Conservation (phyloP, 352 stramenopile genomes). For the Phytophthora fragariaefolia region DNA sequence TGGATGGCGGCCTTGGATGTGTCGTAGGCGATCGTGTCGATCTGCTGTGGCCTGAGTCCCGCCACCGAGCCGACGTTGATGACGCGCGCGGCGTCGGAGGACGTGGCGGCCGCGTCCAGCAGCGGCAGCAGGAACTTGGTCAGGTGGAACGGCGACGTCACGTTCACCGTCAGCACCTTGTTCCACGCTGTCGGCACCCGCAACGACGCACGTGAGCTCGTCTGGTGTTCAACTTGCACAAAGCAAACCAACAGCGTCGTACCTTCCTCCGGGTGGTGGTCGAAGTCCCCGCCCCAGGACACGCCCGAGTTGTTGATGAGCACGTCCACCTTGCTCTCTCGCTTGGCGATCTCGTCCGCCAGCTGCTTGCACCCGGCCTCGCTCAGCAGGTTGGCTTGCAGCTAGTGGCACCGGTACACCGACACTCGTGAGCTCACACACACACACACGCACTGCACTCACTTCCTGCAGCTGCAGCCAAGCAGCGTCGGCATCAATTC, state of each 20-base stretch:
- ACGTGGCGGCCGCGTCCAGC: constrained; percentile 73
- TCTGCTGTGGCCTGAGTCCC: constrained; percentile 85
- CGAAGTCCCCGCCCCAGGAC: constrained; percentile 53
- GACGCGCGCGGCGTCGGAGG: constrained; percentile 59
- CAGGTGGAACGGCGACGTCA: constrained; percentile 96
- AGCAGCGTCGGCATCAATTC: too few species aligned
- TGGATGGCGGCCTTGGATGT: constrained; percentile 95
- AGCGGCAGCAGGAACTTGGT: constrained; percentile 91
- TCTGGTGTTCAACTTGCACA: constrained; percentile 89
- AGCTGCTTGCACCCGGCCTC: constrained; percentile 48
- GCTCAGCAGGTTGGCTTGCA: constrained; percentile 47
- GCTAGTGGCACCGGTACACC: too few species aligned
- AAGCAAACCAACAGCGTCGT: neutral
- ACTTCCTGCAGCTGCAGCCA: neutral
- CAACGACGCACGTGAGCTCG: constrained; percentile 78
- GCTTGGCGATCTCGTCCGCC: constrained; percentile 78
- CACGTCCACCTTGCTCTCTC: constrained; percentile 86
- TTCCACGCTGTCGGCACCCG: constrained; percentile 86
- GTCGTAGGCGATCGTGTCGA: constrained; percentile 94
- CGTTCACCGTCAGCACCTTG: constrained; percentile 95
- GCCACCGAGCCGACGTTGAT: constrained; percentile 83
- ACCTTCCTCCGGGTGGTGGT: constrained; percentile 40
- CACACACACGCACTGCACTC: neutral
- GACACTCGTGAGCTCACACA: too few species aligned
- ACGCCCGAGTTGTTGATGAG: constrained; percentile 95